A percentile compares a stretch with the other conserved stretches of the same genome.
These are phyloP conservation scores for Desmodesmus armatus DNA, from an alignment of 139 green algal genomes.

Conservation along the genomic window DNA sequence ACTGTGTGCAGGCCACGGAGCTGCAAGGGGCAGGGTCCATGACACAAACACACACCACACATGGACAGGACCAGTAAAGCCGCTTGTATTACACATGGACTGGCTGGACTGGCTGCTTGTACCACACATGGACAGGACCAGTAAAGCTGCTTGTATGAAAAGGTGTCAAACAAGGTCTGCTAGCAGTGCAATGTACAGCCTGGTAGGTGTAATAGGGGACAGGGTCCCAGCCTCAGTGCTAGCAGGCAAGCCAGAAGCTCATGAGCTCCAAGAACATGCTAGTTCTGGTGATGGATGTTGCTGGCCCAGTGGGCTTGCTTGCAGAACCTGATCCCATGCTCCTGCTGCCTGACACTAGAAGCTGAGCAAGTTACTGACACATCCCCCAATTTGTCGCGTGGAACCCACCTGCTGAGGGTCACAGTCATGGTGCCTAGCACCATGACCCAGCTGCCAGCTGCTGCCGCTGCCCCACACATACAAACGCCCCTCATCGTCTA, in stretches of 20 bases:
- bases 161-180: not conserved
- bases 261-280: too few relatives aligned
- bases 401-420: constrained; percentile 45
- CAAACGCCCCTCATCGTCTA: constrained; percentile 35
- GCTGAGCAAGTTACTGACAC: not conserved
- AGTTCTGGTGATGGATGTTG: too few relatives aligned
- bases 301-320: too few relatives aligned
- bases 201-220: too few relatives aligned
- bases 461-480: constrained; percentile 60
- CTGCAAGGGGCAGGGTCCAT: not conserved
- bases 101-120: too few relatives aligned
- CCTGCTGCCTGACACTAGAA: not conserved
- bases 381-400: not conserved
- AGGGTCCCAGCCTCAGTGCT: too few relatives aligned
- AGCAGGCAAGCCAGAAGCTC: too few relatives aligned
- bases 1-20: not conserved
- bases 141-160: too few relatives aligned
- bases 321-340: not conserved
- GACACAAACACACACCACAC: not conserved
- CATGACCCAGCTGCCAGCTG: constrained; percentile 57
- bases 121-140: not conserved
- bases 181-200: too few relatives aligned
- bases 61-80: not conserved
- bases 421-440: constrained; percentile 45
- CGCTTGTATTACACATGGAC: too few relatives aligned